Base-by-base conservation (phyloP, 2,329 filamentous ascomycete species). In the Acarospora socialis region DNA sequence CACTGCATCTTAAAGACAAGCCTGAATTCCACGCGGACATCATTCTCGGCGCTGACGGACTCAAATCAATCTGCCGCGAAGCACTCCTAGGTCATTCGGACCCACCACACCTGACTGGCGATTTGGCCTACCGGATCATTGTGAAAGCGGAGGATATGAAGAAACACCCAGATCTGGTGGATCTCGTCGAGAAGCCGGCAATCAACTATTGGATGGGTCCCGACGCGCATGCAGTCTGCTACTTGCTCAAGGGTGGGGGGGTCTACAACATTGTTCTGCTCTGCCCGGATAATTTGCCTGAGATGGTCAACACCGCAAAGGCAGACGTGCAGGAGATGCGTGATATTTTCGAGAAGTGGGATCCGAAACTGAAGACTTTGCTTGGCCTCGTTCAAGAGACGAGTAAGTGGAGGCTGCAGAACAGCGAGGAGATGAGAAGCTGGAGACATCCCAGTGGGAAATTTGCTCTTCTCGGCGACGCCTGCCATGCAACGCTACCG, bases 401-500 rank as follows among this genome's bases (percentile, higher is more conserved):
- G 19, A 46, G 40, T 35, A 77, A 76, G 47, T 77, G 71, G 71
- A 57, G 67, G 2, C 51, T 76, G 0, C 70, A 65, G 47, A 72
- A 70, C 35, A 59, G 70, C 1, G 61, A 61, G 1, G 62, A 63
- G 4, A 57, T 73, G 21, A 59, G 62, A n/a, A 54, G 56, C 1
- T 77, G 73, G 73, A 67, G 60, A 0, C 64, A 76, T 39, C 51
- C 61, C 0, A 65, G 60, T 0, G 70, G 63, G 0, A 54, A 65
- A 0, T 73, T 73, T 43, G 66, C 68, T 0, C 61, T 77, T 44
- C 55, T 77, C 0, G 73, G 74, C 0, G 73, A 78, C 43, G 68
- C 72, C 1, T 70, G 71, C 2, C 72, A 78, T 39, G 71, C 73
- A 1, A 77, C 70, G 0, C 55, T 78, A 0, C 74, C 73, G 0